Percentiles rank a stretch among this genome's conserved stretches.
Evolutionary conservation across 129 eudicot genomes (phyloP).

Genomic region (Helianthus annuus): HanXRQr2.0-SUNRISE NC_035448.2:188446533-188447032

Average conservation of each 20-base stretch:
- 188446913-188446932: background rate
- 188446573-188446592: background rate
- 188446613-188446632: background rate
- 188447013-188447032: background rate
- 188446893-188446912: background rate
- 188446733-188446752: background rate
- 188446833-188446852: background rate
- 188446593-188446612: background rate
- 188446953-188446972: background rate
- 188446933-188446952: background rate
- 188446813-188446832: background rate
- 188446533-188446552: background rate
- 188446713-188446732: background rate
- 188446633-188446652: background rate
- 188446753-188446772: background rate
- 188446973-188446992: background rate
- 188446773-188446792: background rate
- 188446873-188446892: background rate
- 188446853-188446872: background rate
- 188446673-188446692: background rate
- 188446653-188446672: background rate
- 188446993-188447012: background rate
- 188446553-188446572: conserved; percentile 6
- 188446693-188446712: background rate
- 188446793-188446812: conserved; percentile 3